Conservation (phyloP, 108 stramenopile species). For the Pseudonitzschia pungens region DNA sequence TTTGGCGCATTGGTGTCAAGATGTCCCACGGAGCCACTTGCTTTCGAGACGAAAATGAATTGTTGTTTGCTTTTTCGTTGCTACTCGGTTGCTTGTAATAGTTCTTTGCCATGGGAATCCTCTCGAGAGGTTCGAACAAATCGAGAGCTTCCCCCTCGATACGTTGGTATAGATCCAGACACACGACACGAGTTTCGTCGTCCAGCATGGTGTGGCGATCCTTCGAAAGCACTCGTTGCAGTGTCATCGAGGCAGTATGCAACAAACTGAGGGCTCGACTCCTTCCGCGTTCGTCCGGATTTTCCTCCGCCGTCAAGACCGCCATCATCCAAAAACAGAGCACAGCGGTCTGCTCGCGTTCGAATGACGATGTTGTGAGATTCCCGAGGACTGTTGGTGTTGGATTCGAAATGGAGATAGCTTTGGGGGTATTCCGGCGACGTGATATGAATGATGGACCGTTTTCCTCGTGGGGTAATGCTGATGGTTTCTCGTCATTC, state of each 20-base stretch:
- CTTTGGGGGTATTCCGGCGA: background rate
- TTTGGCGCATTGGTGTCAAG: conserved; percentile 33
- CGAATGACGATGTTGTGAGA: background rate
- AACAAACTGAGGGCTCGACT: conserved; percentile 47
- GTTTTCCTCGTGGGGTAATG: background rate
- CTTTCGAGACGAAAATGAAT: background rate
- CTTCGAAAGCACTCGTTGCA: conserved; percentile 19
- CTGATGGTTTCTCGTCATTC: background rate
- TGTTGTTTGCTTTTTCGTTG: background rate
- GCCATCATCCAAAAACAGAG: conserved; percentile 48
- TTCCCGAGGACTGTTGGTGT: conserved; percentile 5
- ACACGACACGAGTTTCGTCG: conserved; percentile 8
- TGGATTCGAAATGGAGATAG: conserved; percentile 6
- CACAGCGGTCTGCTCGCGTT: conserved; percentile 35
- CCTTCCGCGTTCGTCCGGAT: conserved; percentile 43
- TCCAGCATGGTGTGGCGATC: background rate
- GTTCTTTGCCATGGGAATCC: conserved; percentile 7
- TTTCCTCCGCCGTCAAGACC: conserved; percentile 29
- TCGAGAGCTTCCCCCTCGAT: conserved; percentile 42
- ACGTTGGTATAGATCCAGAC: conserved; percentile 30
- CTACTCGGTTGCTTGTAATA: background rate
- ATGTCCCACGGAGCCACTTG: conserved; percentile 12
- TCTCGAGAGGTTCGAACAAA: conserved; percentile 35
- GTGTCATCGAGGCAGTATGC: conserved; percentile 35
- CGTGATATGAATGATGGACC: conserved; percentile 1